Base-by-base conservation (phyloP, 257 asterid genomes). In the Capsicum baccatum region DNA sequence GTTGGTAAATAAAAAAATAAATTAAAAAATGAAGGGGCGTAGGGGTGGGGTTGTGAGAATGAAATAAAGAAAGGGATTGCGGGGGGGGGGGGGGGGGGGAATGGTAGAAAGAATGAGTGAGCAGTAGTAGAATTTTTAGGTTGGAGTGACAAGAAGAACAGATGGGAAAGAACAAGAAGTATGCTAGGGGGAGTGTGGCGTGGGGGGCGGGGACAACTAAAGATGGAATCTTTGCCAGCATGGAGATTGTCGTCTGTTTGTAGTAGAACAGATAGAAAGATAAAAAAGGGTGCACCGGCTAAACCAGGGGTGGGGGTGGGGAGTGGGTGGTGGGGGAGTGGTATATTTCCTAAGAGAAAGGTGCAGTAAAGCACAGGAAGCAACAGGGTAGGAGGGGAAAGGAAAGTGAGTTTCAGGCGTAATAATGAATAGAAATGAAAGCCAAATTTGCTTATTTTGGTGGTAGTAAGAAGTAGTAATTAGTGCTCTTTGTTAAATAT, bases 211-310 rank as follows among this genome's bases (percentile, higher is more conserved):
- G 5, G 71, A 60, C 74, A 73, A 10, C 12, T 6, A 74, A 79
- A 74, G 79, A 84, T 58, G 79, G 86, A 84, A 84, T 84, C 86
- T 84, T 79, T 64, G 86, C 78, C 86, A 84, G 79, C 86, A 52
- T 55, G 86, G 80, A 84, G 79, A 21, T 10, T 21, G 84, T 79
- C 70, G 70, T 52, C 52, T 19, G 80, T 35, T 84, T 78, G 57
- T 63, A 60, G 5, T 39, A 39, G 44, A 39, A 2, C 44, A 39
- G 44, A 39, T 26, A 64, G 3, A 76, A 19, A 74, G 47, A 50
- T 44, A 50, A 26, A 50, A 52, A 50, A 21, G 13, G 60, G 54
- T 8, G 39, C 10, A n/a, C 17, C 37, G 8, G 47, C 8, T 6
- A 73, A 66, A 47, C 16, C 7, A 42, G 11, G 17, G 39, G 0